Conservation (phyloP, 768 basidiomycete species). For the Sutorius australiensis region DNA sequence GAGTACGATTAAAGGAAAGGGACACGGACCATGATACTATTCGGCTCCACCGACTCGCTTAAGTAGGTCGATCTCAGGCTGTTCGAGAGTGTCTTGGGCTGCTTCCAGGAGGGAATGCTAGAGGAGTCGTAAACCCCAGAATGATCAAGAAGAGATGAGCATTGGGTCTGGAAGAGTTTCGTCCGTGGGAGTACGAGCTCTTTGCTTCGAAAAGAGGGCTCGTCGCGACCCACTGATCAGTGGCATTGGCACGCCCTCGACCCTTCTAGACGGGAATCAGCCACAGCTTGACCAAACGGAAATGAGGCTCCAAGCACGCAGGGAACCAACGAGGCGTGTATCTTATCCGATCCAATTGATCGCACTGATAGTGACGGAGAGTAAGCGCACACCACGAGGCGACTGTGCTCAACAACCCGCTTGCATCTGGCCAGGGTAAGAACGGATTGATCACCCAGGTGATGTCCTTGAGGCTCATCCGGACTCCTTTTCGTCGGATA, state of each 20-base stretch:
- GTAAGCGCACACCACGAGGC: not conserved
- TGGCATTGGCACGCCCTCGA: not conserved
- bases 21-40: not conserved
- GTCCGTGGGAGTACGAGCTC: not conserved
- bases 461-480: not conserved
- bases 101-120: not conserved
- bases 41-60: not conserved
- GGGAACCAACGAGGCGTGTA: not conserved
- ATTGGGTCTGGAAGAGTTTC: not conserved
- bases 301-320: not conserved
- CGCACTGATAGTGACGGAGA: not conserved
- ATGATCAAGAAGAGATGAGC: not conserved
- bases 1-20: not conserved
- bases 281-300: not conserved
- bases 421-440: not conserved
- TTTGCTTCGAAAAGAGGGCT: not conserved
- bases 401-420: not conserved
- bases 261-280: not conserved
- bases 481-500: not conserved
- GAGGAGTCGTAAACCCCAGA: conserved; percentile 5
- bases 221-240: not conserved
- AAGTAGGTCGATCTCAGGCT: not conserved
- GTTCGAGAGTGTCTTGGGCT: not conserved
- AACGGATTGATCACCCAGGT: not conserved
- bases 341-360: conserved; percentile 3